phyloP scores from a whole-genome alignment of 1,139 yeast genomes.

The Saccharomyces hybrid region DNA sequence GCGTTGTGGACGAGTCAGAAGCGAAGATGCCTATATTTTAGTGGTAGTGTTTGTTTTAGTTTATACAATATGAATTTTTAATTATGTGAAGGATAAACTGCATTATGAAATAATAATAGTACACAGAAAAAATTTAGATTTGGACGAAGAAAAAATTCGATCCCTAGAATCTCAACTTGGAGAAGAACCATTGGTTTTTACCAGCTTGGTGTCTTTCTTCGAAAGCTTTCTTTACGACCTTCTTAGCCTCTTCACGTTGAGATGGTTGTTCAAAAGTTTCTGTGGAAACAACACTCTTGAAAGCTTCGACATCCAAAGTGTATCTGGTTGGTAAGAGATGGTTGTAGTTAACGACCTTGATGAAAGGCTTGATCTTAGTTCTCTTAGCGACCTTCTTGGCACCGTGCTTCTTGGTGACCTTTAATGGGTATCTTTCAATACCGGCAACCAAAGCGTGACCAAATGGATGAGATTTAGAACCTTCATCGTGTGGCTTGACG shows the following conservation, averaged over 20 bases:
- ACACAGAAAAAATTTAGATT: slow-evolving; percentile 7
- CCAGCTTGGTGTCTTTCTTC: too few species aligned
- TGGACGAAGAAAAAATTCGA: slow-evolving; percentile 3
- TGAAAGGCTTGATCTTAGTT: slow-evolving; percentile 98
- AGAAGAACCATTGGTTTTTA: too few species aligned
- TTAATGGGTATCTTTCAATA: slow-evolving; percentile 97
- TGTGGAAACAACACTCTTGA: too few species aligned
- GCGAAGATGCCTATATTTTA: background rate
- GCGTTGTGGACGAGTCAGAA: too few species aligned
- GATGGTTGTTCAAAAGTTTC: too few species aligned
- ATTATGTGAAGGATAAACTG: background rate
- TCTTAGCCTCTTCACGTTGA: too few species aligned
- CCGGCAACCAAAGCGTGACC: slow-evolving; percentile 99
- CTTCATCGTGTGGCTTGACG: slow-evolving; percentile 98
- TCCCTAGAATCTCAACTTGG: too few species aligned
- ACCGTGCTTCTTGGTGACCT: slow-evolving; percentile 92
- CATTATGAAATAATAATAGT: slow-evolving; percentile 1
- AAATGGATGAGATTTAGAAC: slow-evolving; percentile 97
- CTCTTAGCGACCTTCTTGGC: slow-evolving; percentile 96
- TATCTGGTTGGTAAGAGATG: slow-evolving; percentile 99
- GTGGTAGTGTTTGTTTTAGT: background rate
- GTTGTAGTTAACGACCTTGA: slow-evolving; percentile 99
- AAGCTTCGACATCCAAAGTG: slow-evolving; percentile 92
- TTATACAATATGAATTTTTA: background rate
- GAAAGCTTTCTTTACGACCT: too few species aligned